Percentiles rank a stretch among this genome's conserved stretches.
phyloP scores from a whole-genome alignment of 2,329 filamentous ascomycete genomes.

The Periconia sp. region DNA sequence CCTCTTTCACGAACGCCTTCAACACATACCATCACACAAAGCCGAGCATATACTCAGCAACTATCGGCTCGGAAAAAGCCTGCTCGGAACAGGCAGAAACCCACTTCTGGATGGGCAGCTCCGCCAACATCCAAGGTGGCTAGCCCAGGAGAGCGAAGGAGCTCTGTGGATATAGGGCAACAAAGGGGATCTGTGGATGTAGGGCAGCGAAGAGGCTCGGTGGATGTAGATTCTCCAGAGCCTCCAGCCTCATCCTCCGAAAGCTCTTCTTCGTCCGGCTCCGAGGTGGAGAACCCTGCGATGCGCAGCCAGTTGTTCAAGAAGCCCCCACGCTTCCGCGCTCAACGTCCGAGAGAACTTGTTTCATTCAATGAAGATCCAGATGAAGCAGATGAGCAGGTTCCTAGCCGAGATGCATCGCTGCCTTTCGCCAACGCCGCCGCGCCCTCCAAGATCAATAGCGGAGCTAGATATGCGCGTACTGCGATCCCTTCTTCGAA shows the following conservation, averaged over 20 bases:
- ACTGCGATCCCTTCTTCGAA: background rate
- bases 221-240: constrained; percentile 25
- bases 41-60: constrained; percentile 30
- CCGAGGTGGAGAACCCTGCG: constrained; percentile 43
- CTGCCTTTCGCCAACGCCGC: constrained; percentile 51
- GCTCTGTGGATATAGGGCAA: no score
- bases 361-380: constrained; percentile 37
- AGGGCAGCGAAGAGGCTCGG: constrained; percentile 11
- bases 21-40: constrained; percentile 56
- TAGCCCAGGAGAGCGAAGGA: constrained; percentile 4
- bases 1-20: constrained; percentile 54
- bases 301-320: constrained; percentile 54
- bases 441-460: background rate
- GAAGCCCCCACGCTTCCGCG: constrained; percentile 45
- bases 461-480: no score
- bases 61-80: constrained; percentile 30
- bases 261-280: constrained; percentile 40
- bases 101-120: constrained; percentile 4
- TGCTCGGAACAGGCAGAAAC: constrained; percentile 15
- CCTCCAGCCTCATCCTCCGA: constrained; percentile 33
- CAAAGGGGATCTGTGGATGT: no score
- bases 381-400: constrained; percentile 58
- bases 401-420: constrained; percentile 53
- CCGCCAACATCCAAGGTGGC: background rate
- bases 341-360: constrained; percentile 35